These are phyloP conservation scores for Gracilaria vermiculophylla DNA, from an alignment of 23 red algal species.

Conservation along the genomic window DNA sequence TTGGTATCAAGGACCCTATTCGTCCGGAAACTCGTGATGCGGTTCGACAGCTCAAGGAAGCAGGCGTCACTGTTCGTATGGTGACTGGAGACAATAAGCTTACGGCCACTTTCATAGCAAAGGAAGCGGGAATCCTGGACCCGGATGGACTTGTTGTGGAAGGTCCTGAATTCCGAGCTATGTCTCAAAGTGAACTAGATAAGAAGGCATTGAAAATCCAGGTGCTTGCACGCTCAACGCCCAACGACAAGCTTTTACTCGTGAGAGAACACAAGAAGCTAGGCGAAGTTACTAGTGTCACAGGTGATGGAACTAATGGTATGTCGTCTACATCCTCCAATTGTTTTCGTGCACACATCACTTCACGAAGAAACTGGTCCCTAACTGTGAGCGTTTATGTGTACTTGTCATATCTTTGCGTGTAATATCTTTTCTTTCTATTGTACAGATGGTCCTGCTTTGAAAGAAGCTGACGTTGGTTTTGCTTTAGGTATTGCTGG, in stretches of 20 bases:
- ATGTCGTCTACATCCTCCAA: background rate
- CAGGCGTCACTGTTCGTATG: slow-evolving; percentile 97
- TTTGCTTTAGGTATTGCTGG: slow-evolving; percentile 88
- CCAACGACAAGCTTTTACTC: slow-evolving; percentile 86
- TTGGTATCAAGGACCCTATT: slow-evolving; percentile 90
- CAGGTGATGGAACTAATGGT: slow-evolving; percentile 96
- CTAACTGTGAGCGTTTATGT: too few species aligned
- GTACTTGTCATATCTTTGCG: background rate
- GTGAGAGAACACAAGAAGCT: slow-evolving; percentile 66
- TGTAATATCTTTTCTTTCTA: background rate
- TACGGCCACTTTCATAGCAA: slow-evolving; percentile 80
- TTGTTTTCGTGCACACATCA: background rate
- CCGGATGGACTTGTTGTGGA: slow-evolving; percentile 65
- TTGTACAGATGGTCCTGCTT: slow-evolving; percentile 71
- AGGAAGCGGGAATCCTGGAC: slow-evolving; percentile 77
- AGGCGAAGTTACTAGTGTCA: slow-evolving; percentile 88
- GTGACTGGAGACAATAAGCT: slow-evolving; percentile 89
- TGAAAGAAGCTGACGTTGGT: slow-evolving; percentile 91
- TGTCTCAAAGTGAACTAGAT: slow-evolving; percentile 47
- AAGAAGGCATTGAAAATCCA: slow-evolving; percentile 63
- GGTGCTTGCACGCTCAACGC: slow-evolving; percentile 86
- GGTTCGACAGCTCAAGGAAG: slow-evolving; percentile 69
- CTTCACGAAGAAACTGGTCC: too few species aligned
- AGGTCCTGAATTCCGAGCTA: slow-evolving; percentile 70
- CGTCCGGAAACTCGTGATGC: slow-evolving; percentile 82